phyloP scores from a whole-genome alignment of 768 basidiomycete species.

The Hericium alpestre region DNA sequence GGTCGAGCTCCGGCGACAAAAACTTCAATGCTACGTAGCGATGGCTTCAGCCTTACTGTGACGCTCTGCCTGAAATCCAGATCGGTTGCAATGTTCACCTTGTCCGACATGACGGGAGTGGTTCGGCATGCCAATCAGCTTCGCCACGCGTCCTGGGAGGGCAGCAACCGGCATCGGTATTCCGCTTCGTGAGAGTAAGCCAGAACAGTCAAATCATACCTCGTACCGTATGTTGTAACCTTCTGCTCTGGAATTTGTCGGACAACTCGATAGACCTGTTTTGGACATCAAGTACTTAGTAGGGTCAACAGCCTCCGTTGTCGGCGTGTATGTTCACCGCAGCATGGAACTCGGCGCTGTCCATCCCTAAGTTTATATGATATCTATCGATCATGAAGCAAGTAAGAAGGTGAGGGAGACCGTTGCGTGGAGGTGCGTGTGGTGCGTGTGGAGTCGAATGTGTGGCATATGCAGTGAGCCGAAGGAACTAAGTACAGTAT shows the following conservation, averaged over 20 bases:
- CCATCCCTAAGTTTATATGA: not conserved
- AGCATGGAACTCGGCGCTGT: not conserved
- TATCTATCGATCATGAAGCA: too few relatives aligned
- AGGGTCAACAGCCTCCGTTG: not conserved
- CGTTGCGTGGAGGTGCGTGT: too few relatives aligned
- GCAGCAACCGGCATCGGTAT: too few relatives aligned
- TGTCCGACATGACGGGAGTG: slow-evolving; percentile 78
- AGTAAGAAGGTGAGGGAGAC: too few relatives aligned
- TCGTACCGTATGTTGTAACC: slow-evolving; percentile 69
- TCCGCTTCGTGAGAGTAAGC: not conserved
- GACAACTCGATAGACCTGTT: slow-evolving; percentile 63
- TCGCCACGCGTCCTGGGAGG: slow-evolving; percentile 62
- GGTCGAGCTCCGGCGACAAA: slow-evolving; percentile 43
- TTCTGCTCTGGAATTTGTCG: slow-evolving; percentile 55
- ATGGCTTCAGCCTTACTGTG: not conserved
- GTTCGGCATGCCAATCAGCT: slow-evolving; percentile 67
- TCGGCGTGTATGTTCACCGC: not conserved
- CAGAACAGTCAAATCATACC: not conserved
- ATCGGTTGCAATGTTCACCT: slow-evolving; percentile 30
- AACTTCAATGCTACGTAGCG: slow-evolving; percentile 62
- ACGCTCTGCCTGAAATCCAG: not conserved
- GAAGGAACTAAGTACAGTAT: too few relatives aligned
- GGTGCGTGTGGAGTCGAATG: too few relatives aligned
- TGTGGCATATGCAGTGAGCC: too few relatives aligned
- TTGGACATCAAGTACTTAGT: not conserved